Percentiles rank a stretch among this genome's conserved stretches.
Conservation (phyloP, 2,329 filamentous ascomycete species). For the Curvularia verruculosa region DNA sequence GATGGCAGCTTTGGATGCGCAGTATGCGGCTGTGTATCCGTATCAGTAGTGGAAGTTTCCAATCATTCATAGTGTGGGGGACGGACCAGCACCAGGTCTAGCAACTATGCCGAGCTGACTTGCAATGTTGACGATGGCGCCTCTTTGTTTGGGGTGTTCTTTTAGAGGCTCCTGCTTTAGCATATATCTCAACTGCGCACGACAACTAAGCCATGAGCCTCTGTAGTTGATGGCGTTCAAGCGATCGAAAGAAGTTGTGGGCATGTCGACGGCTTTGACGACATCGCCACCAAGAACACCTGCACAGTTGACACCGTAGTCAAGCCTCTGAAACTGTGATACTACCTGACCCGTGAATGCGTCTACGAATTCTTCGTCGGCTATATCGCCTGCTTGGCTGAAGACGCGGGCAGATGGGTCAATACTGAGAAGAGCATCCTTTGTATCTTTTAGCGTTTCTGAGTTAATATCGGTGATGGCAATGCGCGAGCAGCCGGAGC, state of each 20-base stretch:
- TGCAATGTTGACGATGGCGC: conserved; percentile 62
- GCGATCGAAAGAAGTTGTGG: conserved; percentile 57
- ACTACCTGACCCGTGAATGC: conserved; percentile 47
- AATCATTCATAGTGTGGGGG: not conserved
- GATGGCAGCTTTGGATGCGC: conserved; percentile 64
- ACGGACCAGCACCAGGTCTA: conserved; percentile 32
- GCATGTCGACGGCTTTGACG: conserved; percentile 55
- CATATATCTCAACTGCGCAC: conserved; percentile 59
- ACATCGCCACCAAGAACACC: conserved; percentile 56
- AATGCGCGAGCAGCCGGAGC: conserved; percentile 58
- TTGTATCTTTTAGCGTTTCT: conserved; percentile 46
- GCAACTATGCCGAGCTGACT: conserved; percentile 57
- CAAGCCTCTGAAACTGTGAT: conserved; percentile 54
- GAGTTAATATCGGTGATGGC: conserved; percentile 62
- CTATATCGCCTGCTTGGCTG: conserved; percentile 55
- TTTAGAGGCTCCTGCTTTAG: conserved; percentile 57
- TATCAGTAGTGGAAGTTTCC: not conserved
- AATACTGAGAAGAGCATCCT: conserved; percentile 27
- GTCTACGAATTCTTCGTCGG: conserved; percentile 56
- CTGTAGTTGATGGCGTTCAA: conserved; percentile 64
- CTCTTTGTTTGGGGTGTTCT: conserved; percentile 41
- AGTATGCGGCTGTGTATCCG: conserved; percentile 58
- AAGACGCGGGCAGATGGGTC: conserved; percentile 40
- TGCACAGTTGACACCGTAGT: conserved; percentile 64
- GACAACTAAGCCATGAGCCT: conserved; percentile 63